phyloP scores from a whole-genome alignment of 2,329 filamentous ascomycete species.

The Fusarium sambucinum region DNA sequence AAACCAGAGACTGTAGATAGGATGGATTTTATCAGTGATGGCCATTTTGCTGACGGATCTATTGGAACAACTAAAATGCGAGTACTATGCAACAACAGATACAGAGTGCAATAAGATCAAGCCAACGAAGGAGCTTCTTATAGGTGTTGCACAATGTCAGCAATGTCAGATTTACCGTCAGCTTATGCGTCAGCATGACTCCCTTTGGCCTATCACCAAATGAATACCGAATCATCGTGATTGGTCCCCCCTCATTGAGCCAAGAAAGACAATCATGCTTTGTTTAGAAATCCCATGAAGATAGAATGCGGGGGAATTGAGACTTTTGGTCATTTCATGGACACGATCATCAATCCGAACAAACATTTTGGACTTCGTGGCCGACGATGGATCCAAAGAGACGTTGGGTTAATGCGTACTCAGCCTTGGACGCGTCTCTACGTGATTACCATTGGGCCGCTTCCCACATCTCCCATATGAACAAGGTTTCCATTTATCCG shows the following conservation, averaged over 20 bases:
- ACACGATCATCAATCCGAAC: not conserved
- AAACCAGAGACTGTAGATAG: conserved; percentile 38
- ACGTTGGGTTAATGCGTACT: not conserved
- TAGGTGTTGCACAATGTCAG: not conserved
- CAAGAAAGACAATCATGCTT: not conserved
- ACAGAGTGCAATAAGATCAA: not conserved
- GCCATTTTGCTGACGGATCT: conserved; percentile 8
- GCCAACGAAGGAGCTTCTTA: not conserved
- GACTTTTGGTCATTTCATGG: not conserved
- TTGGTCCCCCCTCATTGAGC: not conserved
- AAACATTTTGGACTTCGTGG: not conserved
- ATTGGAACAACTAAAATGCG: rapidly evolving
- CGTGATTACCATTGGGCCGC: not conserved
- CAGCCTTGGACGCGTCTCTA: not conserved
- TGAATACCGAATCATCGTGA: too few relatives aligned
- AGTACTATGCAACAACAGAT: too few relatives aligned
- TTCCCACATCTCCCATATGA: not conserved
- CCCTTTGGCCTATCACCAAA: too few relatives aligned
- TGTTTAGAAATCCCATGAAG: not conserved
- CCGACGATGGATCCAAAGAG: not conserved
- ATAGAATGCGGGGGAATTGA: not conserved
- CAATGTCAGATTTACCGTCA: not conserved
- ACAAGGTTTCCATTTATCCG: not conserved
- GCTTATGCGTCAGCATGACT: too few relatives aligned
- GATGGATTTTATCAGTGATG: conserved; percentile 31